These are phyloP conservation scores for Porcisia deanei DNA, from an alignment of 208 protist genomes.

Conservation along the genomic window DNA sequence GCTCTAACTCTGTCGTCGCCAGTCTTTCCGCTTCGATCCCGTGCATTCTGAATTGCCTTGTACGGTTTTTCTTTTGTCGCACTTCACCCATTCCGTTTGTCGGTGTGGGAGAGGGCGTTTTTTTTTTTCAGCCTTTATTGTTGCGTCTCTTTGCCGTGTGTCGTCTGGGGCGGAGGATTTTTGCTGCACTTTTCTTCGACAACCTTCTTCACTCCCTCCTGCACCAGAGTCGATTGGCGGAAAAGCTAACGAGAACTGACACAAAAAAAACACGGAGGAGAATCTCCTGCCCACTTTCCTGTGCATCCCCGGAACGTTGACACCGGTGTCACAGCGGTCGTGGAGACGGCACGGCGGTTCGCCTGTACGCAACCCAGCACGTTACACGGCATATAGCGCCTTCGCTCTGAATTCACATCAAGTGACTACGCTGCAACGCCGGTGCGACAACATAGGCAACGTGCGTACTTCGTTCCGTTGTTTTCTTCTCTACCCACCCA, in stretches of 20 bases:
- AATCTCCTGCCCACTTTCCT: not conserved
- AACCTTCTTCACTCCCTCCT: too few relatives aligned
- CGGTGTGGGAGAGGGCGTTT: not conserved
- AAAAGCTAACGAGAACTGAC: not conserved
- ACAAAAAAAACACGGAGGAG: not conserved
- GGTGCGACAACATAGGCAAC: too few relatives aligned
- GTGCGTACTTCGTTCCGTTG: too few relatives aligned
- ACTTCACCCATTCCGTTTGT: not conserved
- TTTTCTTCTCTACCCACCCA: too few relatives aligned
- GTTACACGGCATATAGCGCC: not conserved
- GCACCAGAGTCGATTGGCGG: not conserved
- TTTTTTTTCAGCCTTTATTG: not conserved
- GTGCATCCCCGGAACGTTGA: not conserved
- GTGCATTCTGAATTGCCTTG: not conserved
- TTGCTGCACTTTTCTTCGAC: too few relatives aligned
- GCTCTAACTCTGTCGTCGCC: not conserved
- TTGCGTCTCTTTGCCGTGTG: too few relatives aligned
- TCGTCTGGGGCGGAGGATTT: too few relatives aligned
- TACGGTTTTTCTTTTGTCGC: not conserved
- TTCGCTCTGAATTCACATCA: too few relatives aligned
- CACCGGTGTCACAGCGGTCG: not conserved
- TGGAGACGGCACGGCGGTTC: not conserved
- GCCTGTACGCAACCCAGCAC: constrained; percentile 9
- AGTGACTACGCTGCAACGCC: too few relatives aligned
- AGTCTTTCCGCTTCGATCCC: not conserved